Conservation (phyloP, 768 basidiomycete species). For the Ramaria sp. region DNA sequence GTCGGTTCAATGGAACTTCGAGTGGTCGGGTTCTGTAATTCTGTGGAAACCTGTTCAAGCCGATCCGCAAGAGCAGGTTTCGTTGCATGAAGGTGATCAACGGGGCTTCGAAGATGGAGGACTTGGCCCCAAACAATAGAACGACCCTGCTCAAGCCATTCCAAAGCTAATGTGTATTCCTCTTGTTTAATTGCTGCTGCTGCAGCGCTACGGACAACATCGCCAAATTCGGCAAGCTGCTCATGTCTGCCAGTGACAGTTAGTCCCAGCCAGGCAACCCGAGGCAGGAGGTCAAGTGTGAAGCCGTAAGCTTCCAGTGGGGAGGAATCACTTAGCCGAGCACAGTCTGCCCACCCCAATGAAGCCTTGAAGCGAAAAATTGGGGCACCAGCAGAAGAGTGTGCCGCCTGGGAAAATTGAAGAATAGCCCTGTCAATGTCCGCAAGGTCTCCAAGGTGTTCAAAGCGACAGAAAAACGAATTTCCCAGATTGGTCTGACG, state of each 20-base stretch:
- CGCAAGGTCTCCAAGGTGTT: not conserved
- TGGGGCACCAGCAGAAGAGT: not conserved
- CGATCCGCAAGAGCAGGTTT: no score
- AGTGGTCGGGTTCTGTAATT: not conserved
- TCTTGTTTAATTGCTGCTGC: not conserved
- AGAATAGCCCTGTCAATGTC: not conserved
- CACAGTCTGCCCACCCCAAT: not conserved
- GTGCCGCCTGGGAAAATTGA: not conserved
- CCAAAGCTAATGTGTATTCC: no score
- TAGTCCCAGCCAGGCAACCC: not conserved
- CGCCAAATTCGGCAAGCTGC: not conserved
- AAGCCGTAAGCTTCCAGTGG: not conserved
- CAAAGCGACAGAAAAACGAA: no score
- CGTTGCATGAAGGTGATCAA: no score
- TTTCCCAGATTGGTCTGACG: no score
- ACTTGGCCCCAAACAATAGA: no score
- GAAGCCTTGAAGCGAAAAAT: not conserved
- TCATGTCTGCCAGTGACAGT: not conserved
- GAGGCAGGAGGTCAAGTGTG: not conserved
- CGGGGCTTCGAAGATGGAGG: no score
- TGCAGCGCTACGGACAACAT: not conserved
- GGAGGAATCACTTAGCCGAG: not conserved
- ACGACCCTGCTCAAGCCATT: no score
- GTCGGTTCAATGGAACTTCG: not conserved
- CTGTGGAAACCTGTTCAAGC: conserved; percentile 15